Conservation (phyloP, 1,284 basidiomycete species). For the Apiotrichum domesticum region DNA sequence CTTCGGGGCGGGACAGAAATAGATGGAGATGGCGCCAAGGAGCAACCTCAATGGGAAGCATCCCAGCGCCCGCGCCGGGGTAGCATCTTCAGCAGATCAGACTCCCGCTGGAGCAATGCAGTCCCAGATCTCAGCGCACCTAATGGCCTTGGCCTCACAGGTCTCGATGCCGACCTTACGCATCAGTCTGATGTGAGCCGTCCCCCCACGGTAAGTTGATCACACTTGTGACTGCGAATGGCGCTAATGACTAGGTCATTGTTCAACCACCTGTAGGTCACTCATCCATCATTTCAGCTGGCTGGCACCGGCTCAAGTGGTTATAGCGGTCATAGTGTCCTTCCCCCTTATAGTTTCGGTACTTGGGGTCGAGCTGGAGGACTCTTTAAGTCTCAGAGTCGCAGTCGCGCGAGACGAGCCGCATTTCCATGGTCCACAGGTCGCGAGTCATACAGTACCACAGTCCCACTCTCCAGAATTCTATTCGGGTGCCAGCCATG, state of each 20-base stretch:
- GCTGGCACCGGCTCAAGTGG: constrained; percentile 1
- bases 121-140: neutral
- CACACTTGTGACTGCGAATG: no score
- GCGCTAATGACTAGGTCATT: constrained; percentile 14
- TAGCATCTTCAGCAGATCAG: neutral
- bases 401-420: no score
- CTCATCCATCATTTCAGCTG: neutral
- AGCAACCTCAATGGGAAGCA: neutral
- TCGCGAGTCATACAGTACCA: no score
- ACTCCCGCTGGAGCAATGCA: neutral
- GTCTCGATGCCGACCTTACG: neutral
- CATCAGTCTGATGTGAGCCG: neutral
- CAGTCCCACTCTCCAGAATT: no score
- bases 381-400: no score
- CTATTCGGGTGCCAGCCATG: no score
- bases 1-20: neutral
- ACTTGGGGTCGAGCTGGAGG: no score
- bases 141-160: neutral
- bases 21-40: neutral
- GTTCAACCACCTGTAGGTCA: constrained; percentile 10
- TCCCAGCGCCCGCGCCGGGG: neutral
- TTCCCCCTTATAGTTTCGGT: neutral
- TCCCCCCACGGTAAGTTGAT: neutral
- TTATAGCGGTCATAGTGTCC: neutral
- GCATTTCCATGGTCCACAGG: no score